Evolutionary conservation across 2,329 filamentous ascomycete species (phyloP).

Genomic region (Dactylellina drechsleri): DNA sequence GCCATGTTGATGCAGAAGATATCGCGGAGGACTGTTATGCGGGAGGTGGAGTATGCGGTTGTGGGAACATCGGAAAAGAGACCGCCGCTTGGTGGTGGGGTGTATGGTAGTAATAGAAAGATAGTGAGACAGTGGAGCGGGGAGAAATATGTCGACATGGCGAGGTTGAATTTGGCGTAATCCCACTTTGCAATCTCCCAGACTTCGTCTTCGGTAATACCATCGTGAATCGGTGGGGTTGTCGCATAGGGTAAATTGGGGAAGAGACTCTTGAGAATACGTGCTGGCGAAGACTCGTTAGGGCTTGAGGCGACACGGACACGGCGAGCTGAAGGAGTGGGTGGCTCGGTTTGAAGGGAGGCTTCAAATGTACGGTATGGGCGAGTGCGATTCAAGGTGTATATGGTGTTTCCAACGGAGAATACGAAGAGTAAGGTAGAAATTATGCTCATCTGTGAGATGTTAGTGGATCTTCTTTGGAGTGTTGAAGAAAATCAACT

Average conservation of each 20-base stretch:
- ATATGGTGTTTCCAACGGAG: slow-evolving; percentile 80
- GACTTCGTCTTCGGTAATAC: slow-evolving; percentile 76
- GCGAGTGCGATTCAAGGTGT: slow-evolving; percentile 81
- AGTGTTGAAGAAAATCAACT: slow-evolving; percentile 54
- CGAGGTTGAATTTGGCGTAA: slow-evolving; percentile 82
- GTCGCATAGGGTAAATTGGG: slow-evolving; percentile 63
- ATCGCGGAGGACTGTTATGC: slow-evolving; percentile 84
- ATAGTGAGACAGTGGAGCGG: slow-evolving; percentile 93
- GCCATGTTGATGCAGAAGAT: slow-evolving; percentile 79
- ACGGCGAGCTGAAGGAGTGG: slow-evolving; percentile 85
- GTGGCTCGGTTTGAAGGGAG: slow-evolving; percentile 73
- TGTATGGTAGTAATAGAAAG: slow-evolving; percentile 83
- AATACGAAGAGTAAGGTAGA: slow-evolving; percentile 75
- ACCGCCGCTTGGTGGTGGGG: slow-evolving; percentile 27
- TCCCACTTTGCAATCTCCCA: slow-evolving; percentile 97
- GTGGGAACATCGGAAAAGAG: slow-evolving; percentile 17
- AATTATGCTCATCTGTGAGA: slow-evolving; percentile 71
- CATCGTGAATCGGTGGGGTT: slow-evolving; percentile 72
- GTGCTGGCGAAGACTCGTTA: slow-evolving; percentile 78
- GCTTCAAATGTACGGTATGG: slow-evolving; percentile 92
- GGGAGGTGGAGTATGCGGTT: slow-evolving; percentile 76
- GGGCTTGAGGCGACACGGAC: slow-evolving; percentile 89
- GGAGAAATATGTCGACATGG: slow-evolving; percentile 89
- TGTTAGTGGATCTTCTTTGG: slow-evolving; percentile 31
- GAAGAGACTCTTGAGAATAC: slow-evolving; percentile 76